Conservation (phyloP, 2,329 filamentous ascomycete genomes). For the Aspergillus oerlinghausenensis region DNA sequence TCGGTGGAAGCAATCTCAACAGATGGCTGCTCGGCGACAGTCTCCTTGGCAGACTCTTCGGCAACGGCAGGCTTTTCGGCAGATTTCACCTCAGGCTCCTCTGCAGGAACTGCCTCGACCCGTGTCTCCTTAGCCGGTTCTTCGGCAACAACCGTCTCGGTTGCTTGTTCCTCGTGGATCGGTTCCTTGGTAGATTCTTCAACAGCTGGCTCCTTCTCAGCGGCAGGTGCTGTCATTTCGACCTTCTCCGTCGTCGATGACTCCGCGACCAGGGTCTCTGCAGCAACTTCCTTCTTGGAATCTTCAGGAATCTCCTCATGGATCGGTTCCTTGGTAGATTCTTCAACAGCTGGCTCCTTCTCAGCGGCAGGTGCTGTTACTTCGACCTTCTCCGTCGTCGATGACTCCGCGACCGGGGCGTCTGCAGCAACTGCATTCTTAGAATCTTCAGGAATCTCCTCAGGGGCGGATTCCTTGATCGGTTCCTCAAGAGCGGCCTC, state of each 20-base stretch:
- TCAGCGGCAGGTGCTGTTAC: not conserved
- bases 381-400: constrained; percentile 6
- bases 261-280: constrained; percentile 3
- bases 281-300: constrained; percentile 2
- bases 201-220: constrained; percentile 2
- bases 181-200: constrained; percentile 1
- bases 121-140: not conserved
- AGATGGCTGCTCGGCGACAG: constrained; percentile 2
- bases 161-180: constrained; percentile 3
- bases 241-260: constrained; percentile 3
- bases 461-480: constrained; percentile 2
- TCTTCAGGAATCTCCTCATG: constrained; percentile 6
- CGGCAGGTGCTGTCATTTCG: not conserved
- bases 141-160: constrained; percentile 9
- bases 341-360: not conserved
- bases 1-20: constrained; percentile 4
- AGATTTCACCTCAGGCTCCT: constrained; percentile 4
- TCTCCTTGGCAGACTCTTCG: constrained; percentile 4
- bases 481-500: constrained; percentile 6
- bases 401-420: not conserved
- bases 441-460: constrained; percentile 2
- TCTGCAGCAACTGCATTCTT: constrained; percentile 4
- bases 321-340: not conserved
- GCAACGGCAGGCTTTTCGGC: constrained; percentile 1
- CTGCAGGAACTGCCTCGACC: not conserved